Percentiles rank a stretch among this genome's conserved stretches.
phyloP scores from a whole-genome alignment of 2,329 filamentous ascomycete species.

The Colletotrichum sidae region DNA sequence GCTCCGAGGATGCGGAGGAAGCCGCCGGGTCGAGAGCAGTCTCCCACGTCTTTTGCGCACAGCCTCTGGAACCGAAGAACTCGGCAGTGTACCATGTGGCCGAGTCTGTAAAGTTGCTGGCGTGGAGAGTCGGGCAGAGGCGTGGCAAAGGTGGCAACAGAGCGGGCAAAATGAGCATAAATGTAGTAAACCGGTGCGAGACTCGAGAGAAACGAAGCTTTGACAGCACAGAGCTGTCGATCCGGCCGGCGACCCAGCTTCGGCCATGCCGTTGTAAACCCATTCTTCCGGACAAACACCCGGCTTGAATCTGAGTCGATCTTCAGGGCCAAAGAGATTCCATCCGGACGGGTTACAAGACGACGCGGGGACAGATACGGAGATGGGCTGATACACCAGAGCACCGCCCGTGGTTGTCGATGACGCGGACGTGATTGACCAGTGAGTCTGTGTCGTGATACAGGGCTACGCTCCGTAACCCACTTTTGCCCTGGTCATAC shows the following conservation, averaged over 20 bases:
- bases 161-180: neutral
- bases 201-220: neutral
- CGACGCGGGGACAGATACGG: conserved; percentile 8
- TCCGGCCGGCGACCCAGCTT: neutral
- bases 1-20: neutral
- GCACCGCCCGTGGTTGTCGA: neutral
- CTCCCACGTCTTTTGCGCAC: neutral
- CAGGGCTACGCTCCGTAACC: too few species aligned
- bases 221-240: conserved; percentile 32
- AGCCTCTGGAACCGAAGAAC: neutral
- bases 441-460: neutral
- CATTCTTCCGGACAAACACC: conserved; percentile 29
- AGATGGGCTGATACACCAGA: neutral
- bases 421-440: neutral
- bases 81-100: too few species aligned
- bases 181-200: neutral
- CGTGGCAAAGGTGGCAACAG: neutral
- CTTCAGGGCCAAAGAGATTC: neutral
- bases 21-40: neutral
- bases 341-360: conserved; percentile 26
- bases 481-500: too few species aligned
- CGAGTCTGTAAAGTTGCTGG: conserved; percentile 1
- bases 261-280: conserved; percentile 23
- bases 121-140: neutral
- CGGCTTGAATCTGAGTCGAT: conserved; percentile 16